phyloP scores from a whole-genome alignment of 805 yeast genomes.

The Cyberlindnera maritima region DNA sequence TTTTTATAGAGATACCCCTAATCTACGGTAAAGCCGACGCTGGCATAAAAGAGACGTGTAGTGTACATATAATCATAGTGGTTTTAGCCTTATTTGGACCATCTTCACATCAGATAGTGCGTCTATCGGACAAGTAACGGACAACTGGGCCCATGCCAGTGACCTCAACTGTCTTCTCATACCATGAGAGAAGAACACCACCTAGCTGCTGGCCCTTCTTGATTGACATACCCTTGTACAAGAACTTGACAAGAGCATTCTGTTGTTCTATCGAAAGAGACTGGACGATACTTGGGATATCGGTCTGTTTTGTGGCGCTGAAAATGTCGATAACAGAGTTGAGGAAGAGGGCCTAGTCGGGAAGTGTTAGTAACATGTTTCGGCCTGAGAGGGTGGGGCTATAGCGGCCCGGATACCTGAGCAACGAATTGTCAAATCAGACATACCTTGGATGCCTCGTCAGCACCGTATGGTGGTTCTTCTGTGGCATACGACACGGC shows the following conservation, averaged over 20 bases:
- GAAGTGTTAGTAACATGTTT: slow-evolving; percentile 25
- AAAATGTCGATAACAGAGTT: slow-evolving; percentile 67
- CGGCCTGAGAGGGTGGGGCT: background rate
- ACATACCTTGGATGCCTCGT: slow-evolving; percentile 45
- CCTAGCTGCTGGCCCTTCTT: slow-evolving; percentile 82
- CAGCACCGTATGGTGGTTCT: slow-evolving; percentile 83
- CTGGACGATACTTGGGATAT: slow-evolving; percentile 60
- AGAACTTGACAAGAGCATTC: slow-evolving; percentile 75
- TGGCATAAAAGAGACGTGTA: background rate
- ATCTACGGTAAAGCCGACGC: background rate
- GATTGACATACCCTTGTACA: slow-evolving; percentile 81
- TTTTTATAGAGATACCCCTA: background rate
- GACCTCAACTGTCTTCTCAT: slow-evolving; percentile 79
- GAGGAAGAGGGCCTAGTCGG: slow-evolving; percentile 39
- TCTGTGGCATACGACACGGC: slow-evolving; percentile 65
- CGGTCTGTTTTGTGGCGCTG: slow-evolving; percentile 62
- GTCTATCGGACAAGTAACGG: slow-evolving; percentile 81
- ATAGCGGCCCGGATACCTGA: too few relatives aligned
- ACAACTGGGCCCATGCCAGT: slow-evolving; percentile 90
- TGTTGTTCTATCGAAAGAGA: slow-evolving; percentile 61
- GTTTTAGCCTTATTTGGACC: background rate
- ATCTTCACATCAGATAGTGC: slow-evolving; percentile 53
- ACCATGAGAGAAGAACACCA: slow-evolving; percentile 85
- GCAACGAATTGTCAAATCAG: too few relatives aligned
- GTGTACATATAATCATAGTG: slow-evolving; percentile 1